A percentile compares a stretch with the other conserved stretches of the same genome.
phyloP scores from a whole-genome alignment of 345 rosid genomes.

The Bruguiera gymnorhiza region DNA sequence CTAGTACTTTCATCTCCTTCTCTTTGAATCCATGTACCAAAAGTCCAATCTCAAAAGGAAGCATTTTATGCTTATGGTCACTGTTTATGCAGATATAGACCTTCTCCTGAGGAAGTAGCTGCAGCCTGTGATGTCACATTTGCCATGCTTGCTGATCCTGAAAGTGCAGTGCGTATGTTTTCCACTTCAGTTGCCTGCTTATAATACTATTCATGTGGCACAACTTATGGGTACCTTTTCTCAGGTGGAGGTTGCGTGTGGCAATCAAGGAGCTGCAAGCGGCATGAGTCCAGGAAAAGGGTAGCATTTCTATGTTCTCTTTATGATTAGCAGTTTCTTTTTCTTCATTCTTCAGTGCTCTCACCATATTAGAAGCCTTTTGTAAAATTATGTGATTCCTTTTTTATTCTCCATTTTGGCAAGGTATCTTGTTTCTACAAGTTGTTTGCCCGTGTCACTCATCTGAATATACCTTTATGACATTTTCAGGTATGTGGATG shows the following conservation, averaged over 20 bases:
- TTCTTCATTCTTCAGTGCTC: background rate
- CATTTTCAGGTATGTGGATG: constrained; percentile 72
- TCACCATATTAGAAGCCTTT: background rate
- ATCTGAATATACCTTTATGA: background rate
- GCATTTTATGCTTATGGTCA: background rate
- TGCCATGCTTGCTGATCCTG: constrained; percentile 95
- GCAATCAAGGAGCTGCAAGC: constrained; percentile 68
- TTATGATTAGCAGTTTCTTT: background rate
- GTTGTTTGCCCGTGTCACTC: background rate
- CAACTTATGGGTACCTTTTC: constrained; percentile 24
- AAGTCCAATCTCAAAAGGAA: background rate
- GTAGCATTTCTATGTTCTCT: constrained; percentile 36
- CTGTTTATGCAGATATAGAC: constrained; percentile 48
- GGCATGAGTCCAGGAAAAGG: constrained; percentile 91
- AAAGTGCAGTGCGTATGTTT: constrained; percentile 93
- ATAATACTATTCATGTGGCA: background rate
- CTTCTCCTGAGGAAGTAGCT: constrained; percentile 88
- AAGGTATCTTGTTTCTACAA: background rate
- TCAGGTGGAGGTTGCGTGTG: constrained; percentile 83
- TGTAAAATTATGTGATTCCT: background rate
- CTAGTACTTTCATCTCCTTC: background rate
- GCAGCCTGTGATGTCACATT: constrained; percentile 81
- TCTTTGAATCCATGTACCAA: background rate
- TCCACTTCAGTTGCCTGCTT: constrained; percentile 17
- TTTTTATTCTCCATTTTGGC: too few species aligned